Evolutionary conservation across 352 stramenopile genomes (phyloP), one percentile per base, ranked within the genome.

Genomic region (Globisporangium apiculatum): DNA sequence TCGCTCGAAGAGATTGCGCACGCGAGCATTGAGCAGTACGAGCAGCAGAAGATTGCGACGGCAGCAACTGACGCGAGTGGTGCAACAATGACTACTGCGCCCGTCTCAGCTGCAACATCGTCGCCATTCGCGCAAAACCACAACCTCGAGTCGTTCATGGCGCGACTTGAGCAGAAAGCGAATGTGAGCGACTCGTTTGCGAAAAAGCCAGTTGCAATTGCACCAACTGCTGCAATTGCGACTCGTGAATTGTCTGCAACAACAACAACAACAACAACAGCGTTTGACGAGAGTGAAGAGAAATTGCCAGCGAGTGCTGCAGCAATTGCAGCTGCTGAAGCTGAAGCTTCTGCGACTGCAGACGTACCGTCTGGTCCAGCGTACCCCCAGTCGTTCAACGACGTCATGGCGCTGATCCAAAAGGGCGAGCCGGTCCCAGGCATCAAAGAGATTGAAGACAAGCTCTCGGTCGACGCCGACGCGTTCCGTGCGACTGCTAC

Each of bases 331-430:
- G 40, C 54, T 5, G 66, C 40, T 31, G 62, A 57, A 4, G 62
- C 63, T 24, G 58, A 57, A 59, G 18, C 49, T 9, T 15, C 56
- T 10, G 15, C 55, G 15, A 53, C 43, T 5, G 57, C 48, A 2
- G 24, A 31, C 24, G 24, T 31, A 31, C 24, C 24, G 24, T 31
- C 24, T 31, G 71, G 73, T 4, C 81, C 81, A 17, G 59, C 73
- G 31, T 89, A 87, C 53, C 81, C 81, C 0, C 70, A 85, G 54
- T 88, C 81, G 5, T 91, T 91, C 57, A 80, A 68, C 8, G 76
- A 91, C 7, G 76, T 91, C 38, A 86, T 88, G 76, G 72, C 84
- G 63, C 68, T 88, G 61, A 67, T 91, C 46, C 79, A 88, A 57
- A 86, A 86, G 61, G 78, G 78, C 11, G 81, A 89, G 54, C 69